Conservation (phyloP, 257 asterid species). For the Penstemon davidsonii region DNA sequence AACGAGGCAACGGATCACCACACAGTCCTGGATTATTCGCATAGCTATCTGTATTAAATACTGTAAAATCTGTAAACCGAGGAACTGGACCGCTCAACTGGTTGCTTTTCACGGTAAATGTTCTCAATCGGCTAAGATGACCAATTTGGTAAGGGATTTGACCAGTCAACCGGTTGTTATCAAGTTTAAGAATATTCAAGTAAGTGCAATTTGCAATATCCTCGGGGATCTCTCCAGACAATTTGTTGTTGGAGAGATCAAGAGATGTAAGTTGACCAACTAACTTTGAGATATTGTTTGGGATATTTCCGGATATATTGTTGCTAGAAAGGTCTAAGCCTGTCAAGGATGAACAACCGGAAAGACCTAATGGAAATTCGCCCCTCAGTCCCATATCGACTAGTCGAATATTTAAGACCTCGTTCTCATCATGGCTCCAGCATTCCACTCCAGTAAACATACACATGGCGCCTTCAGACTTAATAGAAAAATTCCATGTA, state of each 20-base stretch:
- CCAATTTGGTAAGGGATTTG: conserved; percentile 47
- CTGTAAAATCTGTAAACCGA: conserved; percentile 5
- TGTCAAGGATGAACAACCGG: conserved; percentile 57
- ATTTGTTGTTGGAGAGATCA: conserved; percentile 74
- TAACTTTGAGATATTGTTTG: conserved; percentile 48
- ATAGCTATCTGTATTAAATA: conserved; percentile 37
- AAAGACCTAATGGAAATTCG: conserved; percentile 63
- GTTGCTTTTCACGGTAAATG: conserved; percentile 41
- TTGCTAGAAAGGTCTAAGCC: conserved; percentile 80
- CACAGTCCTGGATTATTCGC: conserved; percentile 45
- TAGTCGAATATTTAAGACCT: conserved; percentile 57
- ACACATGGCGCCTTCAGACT: conserved; percentile 61
- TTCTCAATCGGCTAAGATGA: conserved; percentile 35
- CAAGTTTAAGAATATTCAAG: conserved; percentile 54
- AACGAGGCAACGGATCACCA: conserved; percentile 42
- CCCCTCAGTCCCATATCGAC: conserved; percentile 75
- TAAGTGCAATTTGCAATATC: conserved; percentile 54
- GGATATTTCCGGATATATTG: conserved; percentile 54
- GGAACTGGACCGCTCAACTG: conserved; percentile 45
- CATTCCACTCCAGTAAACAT: conserved; percentile 65
- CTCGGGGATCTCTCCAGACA: conserved; percentile 68
- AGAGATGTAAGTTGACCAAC: conserved; percentile 41
- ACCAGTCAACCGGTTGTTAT: conserved; percentile 54
- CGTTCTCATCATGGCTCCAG: conserved; percentile 74
- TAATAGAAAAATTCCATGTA: conserved; percentile 64